Conservation (phyloP, 2,329 filamentous ascomycete genomes). For the Xylaria arbuscula region DNA sequence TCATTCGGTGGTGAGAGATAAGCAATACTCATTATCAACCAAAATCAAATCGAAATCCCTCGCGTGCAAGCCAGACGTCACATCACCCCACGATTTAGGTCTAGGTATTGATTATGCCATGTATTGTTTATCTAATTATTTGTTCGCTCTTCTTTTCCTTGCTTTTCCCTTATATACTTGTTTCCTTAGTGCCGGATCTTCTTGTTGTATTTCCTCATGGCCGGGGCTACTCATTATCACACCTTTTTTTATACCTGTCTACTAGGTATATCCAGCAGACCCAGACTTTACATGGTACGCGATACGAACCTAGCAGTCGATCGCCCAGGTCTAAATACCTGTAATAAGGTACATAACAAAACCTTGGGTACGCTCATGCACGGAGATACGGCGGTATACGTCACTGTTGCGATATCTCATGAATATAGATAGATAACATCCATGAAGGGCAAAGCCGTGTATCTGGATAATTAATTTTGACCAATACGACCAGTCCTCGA, state of each 20-base stretch:
- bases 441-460: background rate
- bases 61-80: constrained; percentile 35
- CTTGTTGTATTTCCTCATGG: background rate
- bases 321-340: no score
- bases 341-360: background rate
- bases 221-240: background rate
- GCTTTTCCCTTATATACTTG: background rate
- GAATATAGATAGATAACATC: background rate
- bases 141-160: background rate
- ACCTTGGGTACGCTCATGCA: background rate
- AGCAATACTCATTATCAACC: constrained; percentile 46
- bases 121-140: background rate
- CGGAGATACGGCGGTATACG: background rate
- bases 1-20: constrained; percentile 40
- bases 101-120: constrained; percentile 25
- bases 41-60: constrained; percentile 42
- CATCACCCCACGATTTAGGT: constrained; percentile 37
- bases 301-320: no score
- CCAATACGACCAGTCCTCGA: constrained; percentile 1
- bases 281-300: background rate
- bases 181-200: background rate
- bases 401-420: constrained; percentile 11
- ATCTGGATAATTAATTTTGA: background rate
- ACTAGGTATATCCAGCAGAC: background rate
- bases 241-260: background rate